Evolutionary conservation across 345 rosid genomes (phyloP).

Genomic region (Aethionema arabicum): DNA sequence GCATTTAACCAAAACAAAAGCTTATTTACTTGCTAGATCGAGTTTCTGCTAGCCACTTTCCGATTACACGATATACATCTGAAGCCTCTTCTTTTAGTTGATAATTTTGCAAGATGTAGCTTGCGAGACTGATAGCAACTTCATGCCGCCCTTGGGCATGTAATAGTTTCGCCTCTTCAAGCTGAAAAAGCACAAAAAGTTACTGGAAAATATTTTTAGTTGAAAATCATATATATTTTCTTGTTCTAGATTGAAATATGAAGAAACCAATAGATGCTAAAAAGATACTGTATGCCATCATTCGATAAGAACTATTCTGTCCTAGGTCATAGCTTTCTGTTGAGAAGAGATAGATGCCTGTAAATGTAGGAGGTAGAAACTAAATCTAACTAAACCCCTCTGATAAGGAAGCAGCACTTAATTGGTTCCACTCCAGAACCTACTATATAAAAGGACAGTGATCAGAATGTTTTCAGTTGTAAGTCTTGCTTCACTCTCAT

Average conservation of each 20-base stretch:
- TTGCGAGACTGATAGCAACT: conserved; percentile 90
- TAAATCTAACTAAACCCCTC: too few relatives aligned
- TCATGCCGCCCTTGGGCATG: conserved; percentile 93
- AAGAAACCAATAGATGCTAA: conserved; percentile 17
- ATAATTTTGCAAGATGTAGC: conserved; percentile 66
- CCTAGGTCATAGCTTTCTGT: conserved; percentile 18
- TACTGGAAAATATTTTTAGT: conserved; percentile 16
- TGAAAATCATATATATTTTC: conserved; percentile 10
- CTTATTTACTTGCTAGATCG: conserved; percentile 84
- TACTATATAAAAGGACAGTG: not conserved
- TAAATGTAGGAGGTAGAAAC: not conserved
- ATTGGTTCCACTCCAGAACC: too few relatives aligned
- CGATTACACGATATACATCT: conserved; percentile 77
- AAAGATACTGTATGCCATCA: conserved; percentile 11
- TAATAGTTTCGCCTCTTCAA: conserved; percentile 93
- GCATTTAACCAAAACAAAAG: conserved; percentile 22
- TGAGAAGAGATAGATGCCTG: conserved; percentile 6
- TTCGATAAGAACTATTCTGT: not conserved
- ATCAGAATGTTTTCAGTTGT: conserved; percentile 17
- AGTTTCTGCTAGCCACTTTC: conserved; percentile 98
- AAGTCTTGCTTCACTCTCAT: conserved; percentile 12
- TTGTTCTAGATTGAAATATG: conserved; percentile 11
- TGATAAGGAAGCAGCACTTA: too few relatives aligned
- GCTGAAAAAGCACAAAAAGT: conserved; percentile 46
- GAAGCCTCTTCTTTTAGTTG: conserved; percentile 62